Base-by-base conservation (phyloP, 495 filamentous ascomycete species). In the Aspergillus cavernicola region DNA sequence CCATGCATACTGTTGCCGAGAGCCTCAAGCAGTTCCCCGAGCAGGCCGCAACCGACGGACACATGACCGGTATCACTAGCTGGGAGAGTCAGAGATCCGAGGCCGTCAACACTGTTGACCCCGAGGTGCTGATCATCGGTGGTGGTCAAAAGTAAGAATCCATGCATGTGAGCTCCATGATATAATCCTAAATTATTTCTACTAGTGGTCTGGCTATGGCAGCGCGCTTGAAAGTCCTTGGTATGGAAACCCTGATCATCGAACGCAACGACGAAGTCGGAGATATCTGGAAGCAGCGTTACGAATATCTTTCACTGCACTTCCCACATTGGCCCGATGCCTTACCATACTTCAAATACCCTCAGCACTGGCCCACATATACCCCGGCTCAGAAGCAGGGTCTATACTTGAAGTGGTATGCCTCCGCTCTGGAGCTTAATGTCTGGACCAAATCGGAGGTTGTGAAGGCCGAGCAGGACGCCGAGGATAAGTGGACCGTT, bases 361-460 rank as follows among this genome's bases (percentile, higher is more conserved):
- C 85, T 9, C 62, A 74, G 0, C 68, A 68, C 42, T 88, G 85
- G 84, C 63, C 63, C 15, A 60, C 80, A 15, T 85, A 82, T 56
- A 85, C 83, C 6, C 86, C 86, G 0, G 87, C 86, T 57, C 82
- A 88, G 59, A 88, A 88, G 62, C 71, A 87, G 1, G 86, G 77
- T 13, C 76, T 84, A 24, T 89, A 83, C 74, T 77, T 89, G 57
- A 79, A 87, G 31, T 71, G 72, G 15, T 89, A 89, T 59, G 84
- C 81, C 39, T 76, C 75, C 13, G 60, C 76, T 33, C 69, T 88
- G 20, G 86, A 89, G 59, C 77, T 89, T 18, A 85, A 88, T 56
- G 70, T 86, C 35, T 89, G 86, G 86, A 83, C 72, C 24, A 61
- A 61, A 2, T 74, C 78, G 12, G 66, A 64, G 9, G 50, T 85